Conservation (phyloP, 73 alveolate species). For the Paramecium primaurelia region DNA sequence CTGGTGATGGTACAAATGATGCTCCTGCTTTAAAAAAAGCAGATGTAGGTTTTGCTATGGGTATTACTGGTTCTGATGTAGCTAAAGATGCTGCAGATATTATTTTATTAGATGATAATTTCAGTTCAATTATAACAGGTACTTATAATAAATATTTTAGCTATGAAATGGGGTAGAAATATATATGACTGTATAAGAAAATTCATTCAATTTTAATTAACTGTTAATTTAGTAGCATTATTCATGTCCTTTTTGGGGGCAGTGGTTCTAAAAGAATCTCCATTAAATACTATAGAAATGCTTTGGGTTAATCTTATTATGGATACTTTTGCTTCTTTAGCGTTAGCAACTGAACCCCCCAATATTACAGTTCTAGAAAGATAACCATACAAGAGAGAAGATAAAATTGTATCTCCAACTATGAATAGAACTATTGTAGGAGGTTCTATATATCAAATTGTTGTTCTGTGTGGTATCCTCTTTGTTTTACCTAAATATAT, state of each 20-base stretch:
- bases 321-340: slow-evolving; percentile 90
- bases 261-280: slow-evolving; percentile 71
- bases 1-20: slow-evolving; percentile 92
- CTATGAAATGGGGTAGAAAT: slow-evolving; percentile 84
- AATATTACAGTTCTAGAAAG: slow-evolving; percentile 71
- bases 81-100: slow-evolving; percentile 87
- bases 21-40: slow-evolving; percentile 77
- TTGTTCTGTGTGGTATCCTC: slow-evolving; percentile 55
- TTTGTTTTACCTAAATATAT: slow-evolving; percentile 52
- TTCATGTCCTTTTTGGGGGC: slow-evolving; percentile 83
- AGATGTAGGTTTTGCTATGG: slow-evolving; percentile 92
- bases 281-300: slow-evolving; percentile 82
- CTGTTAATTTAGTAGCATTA: slow-evolving; percentile 82
- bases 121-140: slow-evolving; percentile 69
- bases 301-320: slow-evolving; percentile 86
- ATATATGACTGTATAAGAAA: slow-evolving; percentile 78
- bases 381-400: slow-evolving; percentile 80
- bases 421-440: slow-evolving; percentile 83
- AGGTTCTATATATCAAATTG: slow-evolving; percentile 66
- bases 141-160: background rate
- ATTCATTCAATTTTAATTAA: slow-evolving; percentile 78
- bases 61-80: slow-evolving; percentile 75
- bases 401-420: slow-evolving; percentile 71
- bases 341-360: slow-evolving; percentile 96
- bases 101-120: slow-evolving; percentile 79